Conservation (phyloP, 2,329 filamentous ascomycete genomes). For the Fusarium neocosmosporiellum region DNA sequence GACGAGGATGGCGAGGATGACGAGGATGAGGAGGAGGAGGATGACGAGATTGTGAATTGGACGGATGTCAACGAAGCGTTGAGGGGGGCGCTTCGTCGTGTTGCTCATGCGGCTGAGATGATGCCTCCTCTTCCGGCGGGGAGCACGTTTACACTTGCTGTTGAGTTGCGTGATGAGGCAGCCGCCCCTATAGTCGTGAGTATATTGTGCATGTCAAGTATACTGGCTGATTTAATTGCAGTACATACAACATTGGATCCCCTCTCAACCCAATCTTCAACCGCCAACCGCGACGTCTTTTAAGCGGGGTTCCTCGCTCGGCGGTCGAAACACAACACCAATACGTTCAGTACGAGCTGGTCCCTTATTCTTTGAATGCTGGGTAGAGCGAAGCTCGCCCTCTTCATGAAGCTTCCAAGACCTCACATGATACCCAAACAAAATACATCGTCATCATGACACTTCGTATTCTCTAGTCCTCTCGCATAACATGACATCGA, state of each 20-base stretch:
- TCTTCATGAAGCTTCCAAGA: background rate
- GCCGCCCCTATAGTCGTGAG: slow-evolving; percentile 69
- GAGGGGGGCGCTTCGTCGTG: slow-evolving; percentile 71
- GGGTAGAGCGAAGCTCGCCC: slow-evolving; percentile 61
- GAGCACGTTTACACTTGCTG: slow-evolving; percentile 80
- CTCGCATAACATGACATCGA: slow-evolving; percentile 36
- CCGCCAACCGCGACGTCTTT: slow-evolving; percentile 46
- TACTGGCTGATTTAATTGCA: slow-evolving; percentile 39
- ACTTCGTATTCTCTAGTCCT: slow-evolving; percentile 37
- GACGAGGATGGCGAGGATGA: too few relatives aligned
- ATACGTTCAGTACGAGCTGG: slow-evolving; percentile 67
- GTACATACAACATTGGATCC: slow-evolving; percentile 72
- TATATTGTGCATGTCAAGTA: slow-evolving; percentile 17
- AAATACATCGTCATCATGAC: slow-evolving; percentile 40
- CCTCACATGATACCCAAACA: slow-evolving; percentile 20
- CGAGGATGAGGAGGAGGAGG: slow-evolving; percentile 28
- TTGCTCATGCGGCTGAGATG: slow-evolving; percentile 69
- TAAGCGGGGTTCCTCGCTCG: slow-evolving; percentile 44
- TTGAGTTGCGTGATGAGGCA: slow-evolving; percentile 74
- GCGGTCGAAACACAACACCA: slow-evolving; percentile 58
- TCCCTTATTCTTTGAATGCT: slow-evolving; percentile 73
- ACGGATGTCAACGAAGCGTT: slow-evolving; percentile 78
- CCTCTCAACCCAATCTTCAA: slow-evolving; percentile 62
- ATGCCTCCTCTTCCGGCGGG: slow-evolving; percentile 68
- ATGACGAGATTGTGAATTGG: slow-evolving; percentile 57